Base-by-base conservation (phyloP, 768 basidiomycete species). In the Psilocybe azurescens region DNA sequence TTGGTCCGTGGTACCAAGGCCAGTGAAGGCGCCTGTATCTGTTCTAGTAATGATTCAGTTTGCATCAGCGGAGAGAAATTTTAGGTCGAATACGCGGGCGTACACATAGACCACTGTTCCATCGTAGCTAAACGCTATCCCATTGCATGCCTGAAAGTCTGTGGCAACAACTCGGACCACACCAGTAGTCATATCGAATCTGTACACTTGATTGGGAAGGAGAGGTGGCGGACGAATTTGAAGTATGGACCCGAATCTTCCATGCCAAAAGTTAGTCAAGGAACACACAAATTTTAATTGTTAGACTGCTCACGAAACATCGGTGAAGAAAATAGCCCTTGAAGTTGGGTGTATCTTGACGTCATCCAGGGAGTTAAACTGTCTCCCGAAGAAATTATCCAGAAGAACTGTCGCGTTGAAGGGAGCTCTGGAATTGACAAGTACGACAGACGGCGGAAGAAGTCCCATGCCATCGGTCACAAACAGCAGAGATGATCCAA, bases 361-460 rank as follows among this genome's bases (percentile, higher is more conserved):
- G 64, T 95, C 92, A 70, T 93, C 91, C 53, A 94, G 71, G 1
- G 91, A 91, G 73, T 90, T 93, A 75, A 93, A 94, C 65, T 92
- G 91, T 1, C 90, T 78, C 1, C 91, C 91, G 66, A 84, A 90
- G 74, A 83, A 91, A 75, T 93, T 94, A 74, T 93, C 89, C 61
- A 94, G 73, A 13, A 94, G 72, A 33, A 90, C 81, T 0, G 89
- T 92, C 3, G 83, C 75, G 58, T 92, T 89, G 73, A 86, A 79
- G 0, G 91, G 91, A 8, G 82, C 70, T 3, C 67, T 70, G 0
- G 90, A 89, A 69, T 91, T 85, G 47, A 92, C 86, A 18, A 89
- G 80, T 0, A 81, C 86, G 28, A 93, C 68, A 2, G 84, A 85
- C n/a, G 90, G 85, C 7, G 90, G 87, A 7, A 82, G 75, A 16